Conservation (phyloP, 2,329 filamentous ascomycete species). For the Trichophyton simii region DNA sequence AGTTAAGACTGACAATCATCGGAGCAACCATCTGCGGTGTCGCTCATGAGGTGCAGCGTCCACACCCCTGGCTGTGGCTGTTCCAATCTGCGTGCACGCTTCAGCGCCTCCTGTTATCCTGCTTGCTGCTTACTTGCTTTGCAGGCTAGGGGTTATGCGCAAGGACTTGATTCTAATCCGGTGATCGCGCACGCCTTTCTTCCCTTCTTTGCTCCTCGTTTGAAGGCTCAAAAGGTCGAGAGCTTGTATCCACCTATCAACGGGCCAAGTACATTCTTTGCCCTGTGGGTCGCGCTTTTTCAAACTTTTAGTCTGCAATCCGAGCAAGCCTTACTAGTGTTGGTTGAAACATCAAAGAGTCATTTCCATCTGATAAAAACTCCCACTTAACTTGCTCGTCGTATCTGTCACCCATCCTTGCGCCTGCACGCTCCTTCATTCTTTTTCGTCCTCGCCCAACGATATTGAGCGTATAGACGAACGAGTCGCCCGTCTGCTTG, state of each 20-base stretch:
- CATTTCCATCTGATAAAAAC: conserved; percentile 2
- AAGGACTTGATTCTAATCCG: neutral
- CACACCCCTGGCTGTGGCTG: neutral
- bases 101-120: neutral
- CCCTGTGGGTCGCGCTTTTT: conserved; percentile 2
- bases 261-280: neutral
- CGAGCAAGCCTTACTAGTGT: neutral
- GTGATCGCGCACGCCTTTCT: conserved; percentile 2
- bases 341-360: conserved; percentile 4
- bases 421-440: neutral
- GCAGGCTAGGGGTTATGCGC: neutral
- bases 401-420: neutral
- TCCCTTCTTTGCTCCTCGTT: neutral
- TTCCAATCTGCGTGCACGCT: neutral
- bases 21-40: neutral
- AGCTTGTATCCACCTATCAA: conserved; percentile 4
- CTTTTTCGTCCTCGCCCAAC: neutral
- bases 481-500: neutral
- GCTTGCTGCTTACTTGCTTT: neutral
- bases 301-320: neutral
- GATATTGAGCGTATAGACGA: neutral
- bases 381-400: neutral
- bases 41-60: neutral
- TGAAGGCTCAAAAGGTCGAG: neutral
- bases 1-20: neutral